phyloP scores from a whole-genome alignment of 2,329 filamentous ascomycete genomes.

The Penicillium sp. region DNA sequence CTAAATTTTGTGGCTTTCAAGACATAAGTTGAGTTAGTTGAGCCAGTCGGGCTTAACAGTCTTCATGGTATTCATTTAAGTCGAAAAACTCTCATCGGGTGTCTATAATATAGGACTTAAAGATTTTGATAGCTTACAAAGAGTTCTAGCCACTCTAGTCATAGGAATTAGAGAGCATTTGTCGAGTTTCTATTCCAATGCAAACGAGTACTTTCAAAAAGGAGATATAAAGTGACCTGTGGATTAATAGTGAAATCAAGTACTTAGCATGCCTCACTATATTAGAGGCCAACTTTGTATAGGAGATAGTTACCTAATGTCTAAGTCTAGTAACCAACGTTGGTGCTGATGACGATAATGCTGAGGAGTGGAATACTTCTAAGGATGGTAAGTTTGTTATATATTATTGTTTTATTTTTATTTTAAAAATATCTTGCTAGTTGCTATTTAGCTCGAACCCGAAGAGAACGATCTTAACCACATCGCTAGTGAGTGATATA shows the following conservation, averaged over 20 bases:
- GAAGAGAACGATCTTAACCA: slow-evolving; percentile 98
- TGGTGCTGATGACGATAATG: slow-evolving; percentile 90
- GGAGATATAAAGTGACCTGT: neutral
- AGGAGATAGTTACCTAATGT: slow-evolving; percentile 98
- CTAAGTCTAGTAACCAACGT: slow-evolving; percentile 98
- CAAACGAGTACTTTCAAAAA: neutral
- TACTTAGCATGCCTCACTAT: neutral
- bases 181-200: neutral
- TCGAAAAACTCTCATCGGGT: no score
- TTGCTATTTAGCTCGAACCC: slow-evolving; percentile 69
- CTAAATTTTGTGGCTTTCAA: no score
- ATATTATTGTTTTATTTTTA: neutral
- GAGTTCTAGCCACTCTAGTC: neutral
- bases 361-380: slow-evolving; percentile 85
- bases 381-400: slow-evolving; percentile 69
- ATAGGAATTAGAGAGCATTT: neutral
- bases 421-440: slow-evolving; percentile 26
- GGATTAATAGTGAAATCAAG: neutral
- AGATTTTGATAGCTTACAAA: no score
- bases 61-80: no score
- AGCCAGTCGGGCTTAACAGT: no score
- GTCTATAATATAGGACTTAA: no score
- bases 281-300: slow-evolving; percentile 77
- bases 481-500: slow-evolving; percentile 95
- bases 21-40: no score